These are phyloP conservation scores for Paecilomyces formosus DNA, from an alignment of 2,329 filamentous ascomycete species.

Conservation along the genomic window DNA sequence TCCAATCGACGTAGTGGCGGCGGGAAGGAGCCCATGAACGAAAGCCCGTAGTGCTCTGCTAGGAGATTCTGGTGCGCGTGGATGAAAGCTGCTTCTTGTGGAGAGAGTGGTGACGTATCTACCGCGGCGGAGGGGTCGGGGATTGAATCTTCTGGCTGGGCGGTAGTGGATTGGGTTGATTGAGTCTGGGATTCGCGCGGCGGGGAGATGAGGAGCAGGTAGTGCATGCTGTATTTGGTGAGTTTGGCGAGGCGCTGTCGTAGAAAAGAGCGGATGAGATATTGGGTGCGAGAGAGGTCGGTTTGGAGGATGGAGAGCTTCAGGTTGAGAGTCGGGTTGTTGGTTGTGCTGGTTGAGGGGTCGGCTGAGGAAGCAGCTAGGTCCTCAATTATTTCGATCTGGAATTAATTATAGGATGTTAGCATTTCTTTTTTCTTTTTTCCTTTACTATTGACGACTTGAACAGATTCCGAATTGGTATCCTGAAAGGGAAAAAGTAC, in stretches of 20 bases:
- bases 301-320: conserved; percentile 92
- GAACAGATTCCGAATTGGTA: neutral
- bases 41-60: conserved; percentile 74
- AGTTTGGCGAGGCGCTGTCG: conserved; percentile 78
- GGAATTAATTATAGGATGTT: neutral
- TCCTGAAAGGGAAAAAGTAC: neutral
- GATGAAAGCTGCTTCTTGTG: conserved; percentile 73
- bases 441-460: neutral
- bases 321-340: conserved; percentile 89
- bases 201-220: conserved; percentile 23
- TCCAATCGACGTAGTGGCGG: conserved; percentile 73
- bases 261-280: conserved; percentile 74
- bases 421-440: neutral
- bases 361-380: conserved; percentile 37
- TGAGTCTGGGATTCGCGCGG: conserved; percentile 7
- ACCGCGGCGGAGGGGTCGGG: conserved; percentile 22
- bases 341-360: conserved; percentile 62
- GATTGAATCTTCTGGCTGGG: conserved; percentile 23
- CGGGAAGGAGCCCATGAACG: conserved; percentile 80
- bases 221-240: conserved; percentile 44
- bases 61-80: conserved; percentile 78
- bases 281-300: conserved; percentile 90
- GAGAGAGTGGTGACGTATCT: conserved; percentile 58
- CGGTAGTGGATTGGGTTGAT: conserved; percentile 4
- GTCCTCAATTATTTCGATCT: conserved; percentile 63